phyloP scores from a whole-genome alignment of 306 rosid species.

The Glycine latifolia region DNA sequence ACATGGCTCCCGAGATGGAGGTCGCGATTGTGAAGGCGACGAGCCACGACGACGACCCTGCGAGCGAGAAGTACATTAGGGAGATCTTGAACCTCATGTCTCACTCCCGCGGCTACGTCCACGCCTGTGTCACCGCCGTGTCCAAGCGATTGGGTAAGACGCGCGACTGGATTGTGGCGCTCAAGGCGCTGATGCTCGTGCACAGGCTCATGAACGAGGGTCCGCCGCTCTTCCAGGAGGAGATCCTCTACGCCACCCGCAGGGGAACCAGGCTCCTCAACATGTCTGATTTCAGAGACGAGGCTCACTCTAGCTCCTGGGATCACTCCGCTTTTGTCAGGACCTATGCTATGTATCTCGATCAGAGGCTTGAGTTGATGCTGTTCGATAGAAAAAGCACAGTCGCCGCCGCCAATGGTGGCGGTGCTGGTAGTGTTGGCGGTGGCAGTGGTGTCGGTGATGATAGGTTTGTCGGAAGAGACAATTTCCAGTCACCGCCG shows the following conservation, averaged over 20 bases:
- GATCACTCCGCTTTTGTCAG: constrained; percentile 92
- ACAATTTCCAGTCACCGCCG: constrained; percentile 84
- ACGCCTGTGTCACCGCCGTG: constrained; percentile 75
- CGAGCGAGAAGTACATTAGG: constrained; percentile 81
- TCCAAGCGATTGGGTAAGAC: constrained; percentile 93
- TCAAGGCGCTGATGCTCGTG: constrained; percentile 76
- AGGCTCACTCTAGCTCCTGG: constrained; percentile 98
- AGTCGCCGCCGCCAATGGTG: constrained; percentile 27
- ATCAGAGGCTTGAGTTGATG: constrained; percentile 86
- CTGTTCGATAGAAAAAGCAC: constrained; percentile 63
- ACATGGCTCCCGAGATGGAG: constrained; percentile 95
- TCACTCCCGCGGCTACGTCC: constrained; percentile 81
- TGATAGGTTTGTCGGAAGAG: constrained; percentile 66
- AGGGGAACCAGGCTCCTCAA: constrained; percentile 91
- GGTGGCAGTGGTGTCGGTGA: constrained; percentile 34
- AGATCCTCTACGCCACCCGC: constrained; percentile 87
- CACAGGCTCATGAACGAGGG: constrained; percentile 89
- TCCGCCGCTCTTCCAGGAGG: constrained; percentile 80
- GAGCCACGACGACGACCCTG: constrained; percentile 94
- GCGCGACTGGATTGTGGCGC: constrained; percentile 97
- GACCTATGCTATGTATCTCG: constrained; percentile 88
- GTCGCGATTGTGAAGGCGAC: constrained; percentile 97
- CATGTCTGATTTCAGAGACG: constrained; percentile 89
- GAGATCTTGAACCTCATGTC: constrained; percentile 81
- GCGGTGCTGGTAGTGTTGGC: not conserved